Conservation (phyloP, 768 basidiomycete species). For the Suillus weaverae region DNA sequence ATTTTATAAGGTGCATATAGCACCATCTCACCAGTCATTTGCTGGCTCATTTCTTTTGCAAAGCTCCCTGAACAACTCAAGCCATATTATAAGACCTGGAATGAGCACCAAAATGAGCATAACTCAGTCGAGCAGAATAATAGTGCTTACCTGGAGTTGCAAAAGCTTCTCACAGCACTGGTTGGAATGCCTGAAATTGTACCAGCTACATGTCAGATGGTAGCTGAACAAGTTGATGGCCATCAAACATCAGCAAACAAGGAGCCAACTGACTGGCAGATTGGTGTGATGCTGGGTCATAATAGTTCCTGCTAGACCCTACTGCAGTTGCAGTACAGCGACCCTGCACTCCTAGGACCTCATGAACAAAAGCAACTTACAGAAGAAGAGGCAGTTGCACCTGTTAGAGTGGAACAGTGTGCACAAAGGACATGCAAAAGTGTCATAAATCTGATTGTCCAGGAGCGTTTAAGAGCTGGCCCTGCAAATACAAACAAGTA, state of each 20-base stretch:
- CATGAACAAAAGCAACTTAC: background rate
- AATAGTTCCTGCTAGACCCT: background rate
- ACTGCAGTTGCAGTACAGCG: background rate
- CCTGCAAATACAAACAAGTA: background rate
- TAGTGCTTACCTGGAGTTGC: background rate
- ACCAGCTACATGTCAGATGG: background rate
- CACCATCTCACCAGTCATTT: too few species aligned
- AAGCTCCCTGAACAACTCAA: slow-evolving; percentile 15
- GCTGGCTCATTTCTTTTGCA: too few species aligned
- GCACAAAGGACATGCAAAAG: background rate
- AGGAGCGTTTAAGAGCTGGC: background rate
- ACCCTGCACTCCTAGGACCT: background rate
- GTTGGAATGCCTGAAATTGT: background rate
- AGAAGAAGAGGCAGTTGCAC: background rate
- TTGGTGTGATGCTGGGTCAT: background rate
- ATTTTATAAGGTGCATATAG: too few species aligned
- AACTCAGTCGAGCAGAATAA: slow-evolving; percentile 1
- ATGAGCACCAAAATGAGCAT: slow-evolving; percentile 1
- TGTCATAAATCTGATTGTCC: background rate
- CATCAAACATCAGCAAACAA: background rate
- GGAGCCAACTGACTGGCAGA: background rate
- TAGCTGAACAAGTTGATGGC: background rate
- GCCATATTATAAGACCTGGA: slow-evolving; percentile 12
- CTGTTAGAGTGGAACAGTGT: background rate
- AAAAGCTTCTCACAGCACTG: background rate